Conservation (phyloP, 495 filamentous ascomycete genomes). For the Aspergillus sparsus region DNA sequence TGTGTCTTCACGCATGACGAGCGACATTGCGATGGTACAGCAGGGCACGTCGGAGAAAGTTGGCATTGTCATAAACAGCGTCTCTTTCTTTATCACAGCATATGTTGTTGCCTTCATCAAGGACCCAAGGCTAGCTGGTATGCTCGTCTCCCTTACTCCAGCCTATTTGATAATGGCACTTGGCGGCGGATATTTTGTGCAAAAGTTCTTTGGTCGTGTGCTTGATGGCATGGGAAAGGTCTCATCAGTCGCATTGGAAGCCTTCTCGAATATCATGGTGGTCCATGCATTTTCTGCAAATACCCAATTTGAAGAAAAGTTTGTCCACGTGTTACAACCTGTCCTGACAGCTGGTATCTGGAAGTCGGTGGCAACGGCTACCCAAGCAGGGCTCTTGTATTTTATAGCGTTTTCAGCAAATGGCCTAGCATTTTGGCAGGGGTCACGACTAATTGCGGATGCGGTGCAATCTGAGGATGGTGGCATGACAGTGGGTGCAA, state of each 20-base stretch:
- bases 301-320: constrained; percentile 50
- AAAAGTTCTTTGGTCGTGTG: constrained; percentile 54
- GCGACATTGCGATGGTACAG: constrained; percentile 59
- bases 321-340: constrained; percentile 42
- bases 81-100: constrained; percentile 61
- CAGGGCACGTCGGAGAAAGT: constrained; percentile 67
- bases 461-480: constrained; percentile 41
- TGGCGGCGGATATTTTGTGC: constrained; percentile 58
- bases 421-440: constrained; percentile 67
- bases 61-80: constrained; percentile 57
- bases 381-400: constrained; percentile 61
- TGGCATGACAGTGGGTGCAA: constrained; percentile 53
- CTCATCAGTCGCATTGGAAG: constrained; percentile 49
- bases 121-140: constrained; percentile 42
- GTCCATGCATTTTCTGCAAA: constrained; percentile 52
- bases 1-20: constrained; percentile 57
- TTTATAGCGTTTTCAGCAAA: constrained; percentile 65
- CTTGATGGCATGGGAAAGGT: constrained; percentile 49
- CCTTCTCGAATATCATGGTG: constrained; percentile 44
- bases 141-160: constrained; percentile 59
- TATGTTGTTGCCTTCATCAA: constrained; percentile 66
- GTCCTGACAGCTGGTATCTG: constrained; percentile 55
- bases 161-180: constrained; percentile 65
- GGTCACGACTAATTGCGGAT: constrained; percentile 54
- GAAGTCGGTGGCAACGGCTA: constrained; percentile 56